phyloP scores from a whole-genome alignment of 176 grass and related monocot species.

The Oryza punctata region DNA sequence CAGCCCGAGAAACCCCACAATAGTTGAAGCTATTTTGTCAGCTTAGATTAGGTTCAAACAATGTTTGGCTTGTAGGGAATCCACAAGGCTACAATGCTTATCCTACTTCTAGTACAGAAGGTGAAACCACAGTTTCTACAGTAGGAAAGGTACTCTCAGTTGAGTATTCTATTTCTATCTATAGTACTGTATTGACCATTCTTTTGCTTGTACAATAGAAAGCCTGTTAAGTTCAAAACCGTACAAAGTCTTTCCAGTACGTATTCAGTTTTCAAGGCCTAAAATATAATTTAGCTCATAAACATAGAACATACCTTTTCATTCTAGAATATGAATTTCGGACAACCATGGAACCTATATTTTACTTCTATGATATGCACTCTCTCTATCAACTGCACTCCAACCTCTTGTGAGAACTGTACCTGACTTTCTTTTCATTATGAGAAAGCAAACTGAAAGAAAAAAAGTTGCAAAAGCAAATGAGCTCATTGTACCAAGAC shows the following conservation, averaged over 20 bases:
- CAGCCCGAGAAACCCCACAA: too few relatives aligned
- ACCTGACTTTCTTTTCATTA: background rate
- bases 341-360: background rate
- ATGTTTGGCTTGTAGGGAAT: background rate
- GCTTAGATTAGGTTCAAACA: background rate
- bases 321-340: background rate
- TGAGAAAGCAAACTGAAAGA: background rate
- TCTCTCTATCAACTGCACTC: background rate
- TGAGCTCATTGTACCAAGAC: too few relatives aligned
- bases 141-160: background rate
- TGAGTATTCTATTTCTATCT: background rate
- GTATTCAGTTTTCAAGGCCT: slow-evolving; percentile 11
- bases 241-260: background rate
- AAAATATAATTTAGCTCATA: background rate
- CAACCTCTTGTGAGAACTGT: slow-evolving; percentile 13
- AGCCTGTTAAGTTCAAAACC: background rate
- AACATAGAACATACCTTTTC: background rate
- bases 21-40: background rate
- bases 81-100: background rate
- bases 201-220: slow-evolving; percentile 20
- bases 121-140: background rate
- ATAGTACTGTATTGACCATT: background rate
- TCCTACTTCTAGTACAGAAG: background rate
- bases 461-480: too few relatives aligned
- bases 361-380: background rate